phyloP scores from a whole-genome alignment of 805 yeast species.

The Candida koratica region DNA sequence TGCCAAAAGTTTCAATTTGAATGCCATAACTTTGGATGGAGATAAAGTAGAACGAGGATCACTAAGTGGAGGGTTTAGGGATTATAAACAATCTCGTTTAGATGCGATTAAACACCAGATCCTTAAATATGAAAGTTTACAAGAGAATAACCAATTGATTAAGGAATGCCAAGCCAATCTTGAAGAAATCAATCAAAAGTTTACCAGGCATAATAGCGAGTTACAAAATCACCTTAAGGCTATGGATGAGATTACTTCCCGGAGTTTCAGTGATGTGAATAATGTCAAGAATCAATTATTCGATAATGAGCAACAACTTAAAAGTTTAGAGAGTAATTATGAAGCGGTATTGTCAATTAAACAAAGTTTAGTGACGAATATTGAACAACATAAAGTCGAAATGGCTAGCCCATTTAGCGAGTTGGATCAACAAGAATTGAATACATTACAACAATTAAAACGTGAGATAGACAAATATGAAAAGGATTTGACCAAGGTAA shows the following conservation, averaged over 20 bases:
- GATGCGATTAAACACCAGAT: conserved; percentile 62
- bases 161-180: conserved; percentile 36
- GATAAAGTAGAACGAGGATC: conserved; percentile 87
- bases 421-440: conserved; percentile 48
- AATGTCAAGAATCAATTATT: conserved; percentile 39
- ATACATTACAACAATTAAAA: conserved; percentile 34
- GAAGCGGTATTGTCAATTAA: conserved; percentile 32
- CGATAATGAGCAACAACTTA: conserved; percentile 42
- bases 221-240: conserved; percentile 31
- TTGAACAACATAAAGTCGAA: conserved; percentile 47
- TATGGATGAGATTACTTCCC: conserved; percentile 47
- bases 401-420: conserved; percentile 50
- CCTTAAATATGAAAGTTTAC: conserved; percentile 48
- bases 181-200: conserved; percentile 44
- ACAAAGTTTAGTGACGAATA: conserved; percentile 34
- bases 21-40: conserved; percentile 87
- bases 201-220: conserved; percentile 48
- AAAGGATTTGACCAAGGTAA: conserved; percentile 36
- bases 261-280: conserved; percentile 33
- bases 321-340: conserved; percentile 30
- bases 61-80: conserved; percentile 83
- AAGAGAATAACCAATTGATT: conserved; percentile 32
- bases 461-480: conserved; percentile 36
- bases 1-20: conserved; percentile 56
- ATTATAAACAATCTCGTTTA: conserved; percentile 59